A percentile compares a stretch with the other conserved stretches of the same genome.
These are phyloP conservation scores for Metarhizium sp. DNA, from an alignment of 2,329 filamentous ascomycete species.

Conservation along the genomic window DNA sequence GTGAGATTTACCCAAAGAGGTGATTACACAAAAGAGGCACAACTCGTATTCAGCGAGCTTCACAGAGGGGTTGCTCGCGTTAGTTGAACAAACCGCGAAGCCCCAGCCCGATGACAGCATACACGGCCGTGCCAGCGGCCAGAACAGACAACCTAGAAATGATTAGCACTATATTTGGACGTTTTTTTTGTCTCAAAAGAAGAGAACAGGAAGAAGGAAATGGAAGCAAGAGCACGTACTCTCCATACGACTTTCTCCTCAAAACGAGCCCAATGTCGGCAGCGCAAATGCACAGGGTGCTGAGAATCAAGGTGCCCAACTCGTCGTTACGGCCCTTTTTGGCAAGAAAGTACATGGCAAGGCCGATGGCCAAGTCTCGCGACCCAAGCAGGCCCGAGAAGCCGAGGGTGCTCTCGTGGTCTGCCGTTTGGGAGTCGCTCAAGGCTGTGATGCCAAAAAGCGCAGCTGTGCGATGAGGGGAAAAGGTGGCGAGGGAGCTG, in stretches of 20 bases:
- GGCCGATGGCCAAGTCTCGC: constrained; percentile 6
- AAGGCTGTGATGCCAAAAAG: constrained; percentile 8
- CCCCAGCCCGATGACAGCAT: too few species aligned
- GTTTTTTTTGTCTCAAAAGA: not conserved
- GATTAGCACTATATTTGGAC: too few species aligned
- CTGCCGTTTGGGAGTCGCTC: not conserved
- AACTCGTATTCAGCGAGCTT: too few species aligned
- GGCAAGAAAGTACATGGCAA: too few species aligned
- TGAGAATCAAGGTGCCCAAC: constrained; percentile 3
- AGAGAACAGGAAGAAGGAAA: not conserved
- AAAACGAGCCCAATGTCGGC: constrained; percentile 12
- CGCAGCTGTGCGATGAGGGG: not conserved
- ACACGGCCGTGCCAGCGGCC: too few species aligned
- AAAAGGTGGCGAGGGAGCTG: constrained; percentile 6
- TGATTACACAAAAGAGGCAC: too few species aligned
- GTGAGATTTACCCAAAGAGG: too few species aligned
- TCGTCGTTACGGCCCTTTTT: too few species aligned
- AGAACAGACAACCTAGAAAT: too few species aligned
- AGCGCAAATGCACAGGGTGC: constrained; percentile 9
- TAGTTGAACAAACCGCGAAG: too few species aligned
- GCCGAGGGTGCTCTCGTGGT: not conserved
- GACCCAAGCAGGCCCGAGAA: constrained; percentile 6
- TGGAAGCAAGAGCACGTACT: not conserved
- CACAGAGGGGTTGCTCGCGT: too few species aligned
- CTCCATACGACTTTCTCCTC: not conserved